These are phyloP conservation scores for Crepidotus variabilis DNA, from an alignment of 768 basidiomycete genomes.

Conservation along the genomic window DNA sequence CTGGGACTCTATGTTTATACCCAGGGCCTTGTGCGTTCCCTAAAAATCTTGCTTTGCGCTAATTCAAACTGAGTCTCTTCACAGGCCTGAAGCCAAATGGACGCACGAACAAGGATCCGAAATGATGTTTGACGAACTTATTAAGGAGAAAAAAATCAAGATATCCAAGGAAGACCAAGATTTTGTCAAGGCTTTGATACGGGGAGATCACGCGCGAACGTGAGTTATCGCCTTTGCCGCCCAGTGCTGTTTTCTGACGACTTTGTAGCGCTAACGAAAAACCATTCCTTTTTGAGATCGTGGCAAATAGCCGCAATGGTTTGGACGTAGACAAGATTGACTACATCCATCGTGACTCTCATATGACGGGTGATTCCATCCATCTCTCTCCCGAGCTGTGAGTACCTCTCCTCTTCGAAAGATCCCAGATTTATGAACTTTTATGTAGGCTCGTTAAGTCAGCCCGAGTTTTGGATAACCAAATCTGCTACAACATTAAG, in stretches of 20 bases:
- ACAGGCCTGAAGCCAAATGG: slow-evolving; percentile 38
- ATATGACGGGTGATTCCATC: slow-evolving; percentile 64
- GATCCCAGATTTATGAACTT: not conserved
- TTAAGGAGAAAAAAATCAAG: slow-evolving; percentile 50
- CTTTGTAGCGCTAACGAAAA: slow-evolving; percentile 49
- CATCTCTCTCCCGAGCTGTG: slow-evolving; percentile 48
- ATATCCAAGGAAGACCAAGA: slow-evolving; percentile 44
- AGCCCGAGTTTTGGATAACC: slow-evolving; percentile 66
- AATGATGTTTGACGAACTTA: slow-evolving; percentile 75
- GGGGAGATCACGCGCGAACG: slow-evolving; percentile 52
- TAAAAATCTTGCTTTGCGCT: not conserved
- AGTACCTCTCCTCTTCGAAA: slow-evolving; percentile 5
- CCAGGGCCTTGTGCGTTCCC: slow-evolving; percentile 52
- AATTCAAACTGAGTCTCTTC: not conserved
- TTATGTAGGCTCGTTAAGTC: slow-evolving; percentile 61
- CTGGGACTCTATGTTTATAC: slow-evolving; percentile 76
- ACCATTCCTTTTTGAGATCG: slow-evolving; percentile 77
- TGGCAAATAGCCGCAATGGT: slow-evolving; percentile 78
- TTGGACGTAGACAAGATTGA: slow-evolving; percentile 89
- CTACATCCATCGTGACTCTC: slow-evolving; percentile 74
- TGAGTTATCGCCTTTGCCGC: slow-evolving; percentile 25
- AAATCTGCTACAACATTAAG: slow-evolving; percentile 82
- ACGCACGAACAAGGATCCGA: slow-evolving; percentile 77
- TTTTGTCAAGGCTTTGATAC: slow-evolving; percentile 78
- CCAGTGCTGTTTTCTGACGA: not conserved